A percentile compares a stretch with the other conserved stretches of the same genome.
Evolutionary conservation across 108 stramenopile species (phyloP).

Genomic region (Nitzschia putrida): DNA sequence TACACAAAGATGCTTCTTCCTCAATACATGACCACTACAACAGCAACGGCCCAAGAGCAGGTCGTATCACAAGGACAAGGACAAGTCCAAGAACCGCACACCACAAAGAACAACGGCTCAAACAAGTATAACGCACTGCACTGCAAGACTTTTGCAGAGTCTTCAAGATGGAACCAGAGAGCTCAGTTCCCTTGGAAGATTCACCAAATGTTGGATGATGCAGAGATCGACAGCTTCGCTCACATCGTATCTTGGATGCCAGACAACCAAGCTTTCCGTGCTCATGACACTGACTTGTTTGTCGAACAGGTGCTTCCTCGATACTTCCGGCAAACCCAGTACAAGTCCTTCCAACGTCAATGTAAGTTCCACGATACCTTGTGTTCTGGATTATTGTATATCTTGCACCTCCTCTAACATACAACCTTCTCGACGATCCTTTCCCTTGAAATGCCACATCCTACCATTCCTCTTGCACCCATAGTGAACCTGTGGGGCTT

Average conservation of each 20-base stretch:
- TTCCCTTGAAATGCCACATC: no score
- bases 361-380: constrained; percentile 13
- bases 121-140: no score
- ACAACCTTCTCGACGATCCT: no score
- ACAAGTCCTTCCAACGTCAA: constrained; percentile 67
- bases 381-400: no score
- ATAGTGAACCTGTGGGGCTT: constrained; percentile 24
- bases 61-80: no score
- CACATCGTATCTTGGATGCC: constrained; percentile 42
- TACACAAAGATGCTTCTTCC: no score
- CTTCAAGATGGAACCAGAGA: background rate
- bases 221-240: constrained; percentile 27
- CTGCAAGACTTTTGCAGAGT: background rate
- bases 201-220: constrained; percentile 42
- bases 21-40: no score
- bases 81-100: no score
- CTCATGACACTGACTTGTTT: constrained; percentile 32
- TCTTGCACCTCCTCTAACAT: no score
- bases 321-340: constrained; percentile 44
- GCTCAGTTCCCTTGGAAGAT: constrained; percentile 22
- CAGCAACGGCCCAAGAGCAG: no score
- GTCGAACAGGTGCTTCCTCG: constrained; percentile 23
- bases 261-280: constrained; percentile 25
- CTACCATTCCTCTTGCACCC: background rate
- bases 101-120: no score